Evolutionary conservation across 331 rosid species (phyloP).

Genomic region (Cydonia oblonga): DNA sequence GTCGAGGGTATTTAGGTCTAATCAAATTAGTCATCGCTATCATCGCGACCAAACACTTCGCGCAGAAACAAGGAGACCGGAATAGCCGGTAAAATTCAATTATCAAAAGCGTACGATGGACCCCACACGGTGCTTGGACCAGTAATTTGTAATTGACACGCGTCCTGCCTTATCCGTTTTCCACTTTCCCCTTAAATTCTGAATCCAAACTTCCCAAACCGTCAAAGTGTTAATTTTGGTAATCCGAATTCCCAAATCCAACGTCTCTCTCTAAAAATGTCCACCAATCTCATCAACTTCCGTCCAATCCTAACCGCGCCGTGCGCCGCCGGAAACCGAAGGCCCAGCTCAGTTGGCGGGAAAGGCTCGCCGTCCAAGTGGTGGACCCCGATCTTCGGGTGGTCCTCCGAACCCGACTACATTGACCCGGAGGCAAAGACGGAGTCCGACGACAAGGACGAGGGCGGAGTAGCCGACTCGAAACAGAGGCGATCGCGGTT

Average conservation of each 20-base stretch:
- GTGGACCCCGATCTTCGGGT: conserved; percentile 80
- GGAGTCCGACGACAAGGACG: conserved; percentile 4
- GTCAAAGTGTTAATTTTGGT: not conserved
- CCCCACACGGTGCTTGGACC: conserved; percentile 12
- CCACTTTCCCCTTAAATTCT: not conserved
- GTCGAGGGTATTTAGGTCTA: not conserved
- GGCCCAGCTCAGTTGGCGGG: conserved; percentile 23
- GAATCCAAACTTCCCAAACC: not conserved
- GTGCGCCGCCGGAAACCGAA: conserved; percentile 31
- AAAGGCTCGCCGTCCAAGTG: conserved; percentile 37
- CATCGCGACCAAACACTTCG: too few relatives aligned
- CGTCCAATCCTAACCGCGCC: conserved; percentile 34
- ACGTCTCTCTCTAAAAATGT: conserved; percentile 21
- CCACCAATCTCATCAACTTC: conserved; percentile 34
- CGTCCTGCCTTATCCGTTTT: conserved; percentile 48
- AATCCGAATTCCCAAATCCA: not conserved
- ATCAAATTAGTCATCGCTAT: not conserved
- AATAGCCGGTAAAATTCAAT: conserved; percentile 32
- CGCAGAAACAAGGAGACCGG: too few relatives aligned
- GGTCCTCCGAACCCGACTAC: conserved; percentile 86
- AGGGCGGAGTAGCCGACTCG: not conserved
- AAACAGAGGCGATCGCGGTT: conserved; percentile 27
- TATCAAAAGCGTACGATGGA: conserved; percentile 19
- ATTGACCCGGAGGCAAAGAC: conserved; percentile 30
- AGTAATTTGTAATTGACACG: conserved; percentile 21